phyloP scores from a whole-genome alignment of 1,284 basidiomycete genomes.

The Cryptococcus sp. region DNA sequence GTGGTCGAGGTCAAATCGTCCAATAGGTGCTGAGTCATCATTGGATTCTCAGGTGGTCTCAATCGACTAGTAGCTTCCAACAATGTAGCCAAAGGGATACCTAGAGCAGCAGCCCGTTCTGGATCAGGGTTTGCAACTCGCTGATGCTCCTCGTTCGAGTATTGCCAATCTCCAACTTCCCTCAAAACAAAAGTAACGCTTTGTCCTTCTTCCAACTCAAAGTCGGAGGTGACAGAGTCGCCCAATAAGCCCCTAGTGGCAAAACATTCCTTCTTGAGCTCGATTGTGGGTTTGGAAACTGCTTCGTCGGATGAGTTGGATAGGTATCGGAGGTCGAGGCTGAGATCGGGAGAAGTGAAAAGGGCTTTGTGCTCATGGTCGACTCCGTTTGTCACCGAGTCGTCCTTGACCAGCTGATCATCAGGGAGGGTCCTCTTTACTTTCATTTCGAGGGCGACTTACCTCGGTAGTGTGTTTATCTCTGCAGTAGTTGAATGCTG shows the following conservation, averaged over 20 bases:
- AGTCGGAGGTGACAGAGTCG: conserved; percentile 32
- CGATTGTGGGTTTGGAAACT: conserved; percentile 54
- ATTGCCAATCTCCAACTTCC: conserved; percentile 46
- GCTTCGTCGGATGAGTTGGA: conserved; percentile 49
- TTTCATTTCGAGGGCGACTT: conserved; percentile 9
- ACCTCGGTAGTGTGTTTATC: conserved; percentile 62
- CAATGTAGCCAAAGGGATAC: conserved; percentile 54
- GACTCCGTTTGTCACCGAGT: conserved; percentile 44
- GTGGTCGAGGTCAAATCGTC: conserved; percentile 53
- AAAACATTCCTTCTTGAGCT: conserved; percentile 52
- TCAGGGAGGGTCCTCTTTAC: not conserved
- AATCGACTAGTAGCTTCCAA: conserved; percentile 54
- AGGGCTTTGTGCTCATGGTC: conserved; percentile 59
- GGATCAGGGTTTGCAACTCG: conserved; percentile 36
- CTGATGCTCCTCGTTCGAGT: conserved; percentile 26
- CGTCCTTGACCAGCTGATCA: conserved; percentile 49
- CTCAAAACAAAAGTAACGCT: conserved; percentile 77
- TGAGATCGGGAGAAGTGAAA: conserved; percentile 61
- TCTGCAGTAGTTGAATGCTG: conserved; percentile 88
- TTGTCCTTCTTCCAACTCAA: conserved; percentile 74
- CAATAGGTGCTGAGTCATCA: conserved; percentile 53
- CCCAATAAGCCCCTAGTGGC: conserved; percentile 36
- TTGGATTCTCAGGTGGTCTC: conserved; percentile 57
- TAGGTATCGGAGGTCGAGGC: conserved; percentile 71
- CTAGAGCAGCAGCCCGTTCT: conserved; percentile 49